Base-by-base conservation (phyloP, 1,284 basidiomycete species). In the Ganoderma leucocontextum region DNA sequence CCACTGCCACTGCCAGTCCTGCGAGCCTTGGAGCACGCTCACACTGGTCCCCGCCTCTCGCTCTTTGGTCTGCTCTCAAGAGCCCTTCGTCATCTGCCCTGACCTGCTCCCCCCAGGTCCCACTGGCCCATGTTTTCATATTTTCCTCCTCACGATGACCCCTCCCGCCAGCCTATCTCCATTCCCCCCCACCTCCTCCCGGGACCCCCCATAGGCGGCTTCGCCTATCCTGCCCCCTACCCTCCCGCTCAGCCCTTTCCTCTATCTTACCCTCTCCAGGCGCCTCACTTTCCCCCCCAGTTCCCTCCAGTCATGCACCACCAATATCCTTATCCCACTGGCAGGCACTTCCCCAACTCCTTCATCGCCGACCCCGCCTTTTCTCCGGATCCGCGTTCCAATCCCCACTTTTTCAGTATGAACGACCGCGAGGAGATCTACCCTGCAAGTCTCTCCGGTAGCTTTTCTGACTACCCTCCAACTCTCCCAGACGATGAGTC, bases 341-440 rank as follows among this genome's bases (percentile, higher is more conserved):
- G 29, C 29, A 38, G 68, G 22, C 71, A 65, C 6, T 22, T 70
- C 42, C 74, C 73, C 12, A 65, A 41, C 42, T 44, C 67, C 15
- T 64, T 73, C 62, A 66, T 74, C 65, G 67, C 78, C 60, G 81
- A 82, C 70, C 81, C 80, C 42, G 80, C 81, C 17, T 83, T 82
- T 75, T 79, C 81, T 38, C 66, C 69, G 49, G 79, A 82, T 74
- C 80, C 80, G 38, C 70, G 68, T 55, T 65, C 67, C 59, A 81
- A 82, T 69, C 81, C 79, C 7, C 73, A 78, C 68, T 80, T 77
- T 73, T 74, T 75, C 67, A 72, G 65, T 67, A 78, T 78, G 75
- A 74, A 73, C 66, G 69, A 73, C 62, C 68, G 64, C 60, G 78
- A 78, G 68, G 75, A 78, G 68, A 75, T 78, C 67, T 70, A 74